These are phyloP conservation scores for Phlegmacium glaucopus DNA, from an alignment of 768 basidiomycete genomes.

Conservation along the genomic window DNA sequence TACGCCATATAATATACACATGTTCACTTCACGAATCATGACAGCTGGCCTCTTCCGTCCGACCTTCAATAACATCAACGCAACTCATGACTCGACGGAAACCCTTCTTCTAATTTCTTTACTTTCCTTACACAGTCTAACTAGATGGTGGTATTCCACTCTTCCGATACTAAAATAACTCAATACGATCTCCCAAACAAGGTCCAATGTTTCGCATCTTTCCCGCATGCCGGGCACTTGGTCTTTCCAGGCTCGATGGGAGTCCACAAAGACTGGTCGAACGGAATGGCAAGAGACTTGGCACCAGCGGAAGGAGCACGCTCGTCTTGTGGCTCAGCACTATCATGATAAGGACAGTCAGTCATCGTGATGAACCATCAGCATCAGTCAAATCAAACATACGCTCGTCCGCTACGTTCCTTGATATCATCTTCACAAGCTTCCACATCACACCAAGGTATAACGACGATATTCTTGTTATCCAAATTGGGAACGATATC, in stretches of 20 bases:
- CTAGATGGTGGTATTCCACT: too few species aligned
- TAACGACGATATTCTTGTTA: conserved; percentile 77
- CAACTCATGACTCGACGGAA: too few species aligned
- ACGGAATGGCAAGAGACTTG: conserved; percentile 95
- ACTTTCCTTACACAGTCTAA: too few species aligned
- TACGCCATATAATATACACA: too few species aligned
- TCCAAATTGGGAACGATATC: conserved; percentile 91
- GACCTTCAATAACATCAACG: too few species aligned
- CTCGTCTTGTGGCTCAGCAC: conserved; percentile 86
- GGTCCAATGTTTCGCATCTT: conserved; percentile 92
- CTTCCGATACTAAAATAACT: not conserved
- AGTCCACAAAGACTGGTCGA: conserved; percentile 83
- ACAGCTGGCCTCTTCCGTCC: too few species aligned
- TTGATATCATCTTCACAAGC: conserved; percentile 98
- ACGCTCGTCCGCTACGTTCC: conserved; percentile 86
- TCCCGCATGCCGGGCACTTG: conserved; percentile 86
- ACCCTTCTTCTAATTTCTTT: too few species aligned
- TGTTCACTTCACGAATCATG: too few species aligned
- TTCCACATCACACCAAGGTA: conserved; percentile 96
- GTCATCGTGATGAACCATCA: not conserved
- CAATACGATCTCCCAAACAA: conserved; percentile 92
- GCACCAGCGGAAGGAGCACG: conserved; percentile 97
- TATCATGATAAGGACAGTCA: conserved; percentile 25
- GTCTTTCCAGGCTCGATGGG: conserved; percentile 81
- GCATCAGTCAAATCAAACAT: conserved; percentile 27